phyloP scores from a whole-genome alignment of 495 filamentous ascomycete genomes.

The Annulohypoxylon maeteangense region DNA sequence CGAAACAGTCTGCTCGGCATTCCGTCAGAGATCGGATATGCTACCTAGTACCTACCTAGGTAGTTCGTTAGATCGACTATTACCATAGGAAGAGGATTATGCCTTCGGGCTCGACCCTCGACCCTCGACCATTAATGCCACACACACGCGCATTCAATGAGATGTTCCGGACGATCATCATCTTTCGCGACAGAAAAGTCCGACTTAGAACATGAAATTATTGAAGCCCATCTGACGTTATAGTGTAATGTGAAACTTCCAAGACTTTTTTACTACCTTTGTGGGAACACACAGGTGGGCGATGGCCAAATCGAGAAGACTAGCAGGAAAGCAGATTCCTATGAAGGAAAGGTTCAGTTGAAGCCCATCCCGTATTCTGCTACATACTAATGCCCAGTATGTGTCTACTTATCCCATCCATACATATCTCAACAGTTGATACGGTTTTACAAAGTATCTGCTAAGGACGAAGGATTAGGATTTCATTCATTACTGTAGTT shows the following conservation, averaged over 20 bases:
- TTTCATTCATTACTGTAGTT: conserved; percentile 39
- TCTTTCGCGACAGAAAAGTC: conserved; percentile 29
- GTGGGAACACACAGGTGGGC: conserved; percentile 12
- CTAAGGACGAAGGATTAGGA: conserved; percentile 4
- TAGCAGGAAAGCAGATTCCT: not conserved
- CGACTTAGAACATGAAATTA: conserved; percentile 27
- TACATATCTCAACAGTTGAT: conserved; percentile 27
- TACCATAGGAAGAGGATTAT: conserved; percentile 2
- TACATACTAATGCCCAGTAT: too few relatives aligned
- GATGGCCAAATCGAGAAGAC: conserved; percentile 20
- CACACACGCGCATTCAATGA: not conserved
- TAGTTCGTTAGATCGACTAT: not conserved
- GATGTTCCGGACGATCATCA: conserved; percentile 26
- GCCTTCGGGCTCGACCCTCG: conserved; percentile 2
- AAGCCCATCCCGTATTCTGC: not conserved
- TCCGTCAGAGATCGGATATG: conserved; percentile 5
- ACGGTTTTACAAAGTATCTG: conserved; percentile 22
- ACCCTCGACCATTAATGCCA: conserved; percentile 1
- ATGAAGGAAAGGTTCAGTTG: conserved; percentile 9
- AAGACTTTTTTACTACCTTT: conserved; percentile 21
- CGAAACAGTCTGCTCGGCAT: conserved; percentile 8
- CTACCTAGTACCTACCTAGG: not conserved
- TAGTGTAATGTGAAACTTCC: conserved; percentile 30
- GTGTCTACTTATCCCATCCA: too few relatives aligned
- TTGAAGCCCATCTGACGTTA: conserved; percentile 31